Evolutionary conservation across 176 grass and related monocot species (phyloP), one percentile per base, ranked within the genome.

Genomic region (Oryza officinalis): DNA sequence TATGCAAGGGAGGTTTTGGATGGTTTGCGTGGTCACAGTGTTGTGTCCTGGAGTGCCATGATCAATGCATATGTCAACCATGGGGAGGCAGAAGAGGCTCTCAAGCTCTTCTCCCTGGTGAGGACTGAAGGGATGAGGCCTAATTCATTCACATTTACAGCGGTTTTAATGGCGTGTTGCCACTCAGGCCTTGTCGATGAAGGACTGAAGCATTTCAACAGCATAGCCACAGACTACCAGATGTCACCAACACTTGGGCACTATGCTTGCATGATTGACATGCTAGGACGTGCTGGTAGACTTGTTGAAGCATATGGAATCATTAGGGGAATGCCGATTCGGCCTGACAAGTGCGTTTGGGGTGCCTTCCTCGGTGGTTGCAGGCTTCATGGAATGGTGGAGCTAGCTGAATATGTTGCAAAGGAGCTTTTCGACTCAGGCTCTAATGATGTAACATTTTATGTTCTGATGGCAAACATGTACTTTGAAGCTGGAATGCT

Each of bases 21-120:
- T 14, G 27, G 75, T 33, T 81, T 95, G 59, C 61, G 11, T 63
- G 59, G 45, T n/a, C 82, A 27, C 0, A 40, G 80, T 5, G 84
- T 94, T 20, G 91, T 98, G 11, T 76, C 92, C 66, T 95, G 90
- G 90, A 98, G 90, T 69, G 82, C 95, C 82, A 91, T 95, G 82
- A 93, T 98, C 37, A 72, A 84, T 44, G 88, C 88, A 17, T 93
- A 86, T 75, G 90, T 89, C n/a, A 85, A 90, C 80, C 79, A 95
- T 68, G 95, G 95, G 17, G 75, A 88, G 22, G 76, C 93, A 8
- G 67, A 85, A 38, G 87, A 91, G 63, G 91, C 92, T 12, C 91
- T 98, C 63, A 74, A 80, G 30, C 72, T 98, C 2, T 98, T 95
- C 77, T 83, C 20, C 10, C 15, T 38, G 40, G 95, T 98, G 95